phyloP scores from a whole-genome alignment of 805 yeast genomes.

The Starmerella sirachaensis region DNA sequence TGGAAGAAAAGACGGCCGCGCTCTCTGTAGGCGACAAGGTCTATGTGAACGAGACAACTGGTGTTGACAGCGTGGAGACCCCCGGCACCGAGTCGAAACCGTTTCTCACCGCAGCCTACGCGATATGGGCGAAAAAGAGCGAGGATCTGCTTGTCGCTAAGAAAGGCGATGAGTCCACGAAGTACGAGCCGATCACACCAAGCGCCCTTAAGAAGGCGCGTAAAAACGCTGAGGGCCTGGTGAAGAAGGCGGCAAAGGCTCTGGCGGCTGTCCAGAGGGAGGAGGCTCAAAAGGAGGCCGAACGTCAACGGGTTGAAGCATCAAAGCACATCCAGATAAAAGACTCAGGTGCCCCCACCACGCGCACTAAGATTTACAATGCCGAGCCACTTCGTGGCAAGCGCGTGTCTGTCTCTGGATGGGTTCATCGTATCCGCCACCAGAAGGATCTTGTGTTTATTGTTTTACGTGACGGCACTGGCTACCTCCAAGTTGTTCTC shows the following conservation, averaged over 20 bases:
- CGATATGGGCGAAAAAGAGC: slow-evolving; percentile 38
- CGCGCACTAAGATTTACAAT: slow-evolving; percentile 55
- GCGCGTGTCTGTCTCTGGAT: slow-evolving; percentile 76
- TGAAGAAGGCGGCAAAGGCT: slow-evolving; percentile 64
- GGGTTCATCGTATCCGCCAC: slow-evolving; percentile 89
- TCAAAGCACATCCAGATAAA: slow-evolving; percentile 64
- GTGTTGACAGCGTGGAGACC: slow-evolving; percentile 36
- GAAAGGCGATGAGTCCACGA: slow-evolving; percentile 39
- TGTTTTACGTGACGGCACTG: slow-evolving; percentile 91
- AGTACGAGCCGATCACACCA: slow-evolving; percentile 67
- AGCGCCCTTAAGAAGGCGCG: slow-evolving; percentile 92
- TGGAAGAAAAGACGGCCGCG: slow-evolving; percentile 17
- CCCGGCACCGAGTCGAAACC: slow-evolving; percentile 60
- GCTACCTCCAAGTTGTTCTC: slow-evolving; percentile 75
- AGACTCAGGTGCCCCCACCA: slow-evolving; percentile 60
- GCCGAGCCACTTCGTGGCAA: slow-evolving; percentile 45
- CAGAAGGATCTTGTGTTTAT: slow-evolving; percentile 89
- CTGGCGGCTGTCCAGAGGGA: slow-evolving; percentile 43
- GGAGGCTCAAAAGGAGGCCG: slow-evolving; percentile 43
- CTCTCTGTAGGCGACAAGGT: slow-evolving; percentile 17
- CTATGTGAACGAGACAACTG: slow-evolving; percentile 55
- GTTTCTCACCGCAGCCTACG: slow-evolving; percentile 73
- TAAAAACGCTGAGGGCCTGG: slow-evolving; percentile 86
- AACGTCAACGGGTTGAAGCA: slow-evolving; percentile 62
- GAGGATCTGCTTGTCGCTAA: slow-evolving; percentile 44